Conservation (phyloP, 441 rosid genomes). For the Eruca vesicaria region DNA sequence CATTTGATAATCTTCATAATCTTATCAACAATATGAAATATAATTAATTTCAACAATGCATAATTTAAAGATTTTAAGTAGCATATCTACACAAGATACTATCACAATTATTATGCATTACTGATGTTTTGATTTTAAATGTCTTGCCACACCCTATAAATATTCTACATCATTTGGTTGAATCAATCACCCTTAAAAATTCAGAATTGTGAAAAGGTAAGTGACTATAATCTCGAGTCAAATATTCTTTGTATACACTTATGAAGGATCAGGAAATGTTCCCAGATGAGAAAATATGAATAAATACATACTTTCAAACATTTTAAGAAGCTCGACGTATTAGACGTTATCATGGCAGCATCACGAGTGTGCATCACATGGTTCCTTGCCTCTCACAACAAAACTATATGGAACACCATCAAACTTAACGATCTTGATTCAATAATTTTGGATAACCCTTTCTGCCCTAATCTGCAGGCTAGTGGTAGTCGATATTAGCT, state of each 20-base stretch:
- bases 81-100: neutral
- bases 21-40: too few relatives aligned
- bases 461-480: neutral
- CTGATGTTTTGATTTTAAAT: neutral
- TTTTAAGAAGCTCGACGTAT: neutral
- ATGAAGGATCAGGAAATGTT: neutral
- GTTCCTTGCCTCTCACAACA: constrained; percentile 22
- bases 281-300: neutral
- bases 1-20: too few relatives aligned
- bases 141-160: neutral
- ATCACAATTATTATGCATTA: neutral
- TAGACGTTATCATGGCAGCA: constrained; percentile 6
- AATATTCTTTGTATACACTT: neutral
- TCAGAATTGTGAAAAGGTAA: neutral
- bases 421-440: neutral
- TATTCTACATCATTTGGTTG: neutral
- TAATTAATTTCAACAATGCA: neutral
- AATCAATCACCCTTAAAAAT: neutral
- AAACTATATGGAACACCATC: neutral
- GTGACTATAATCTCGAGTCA: neutral
- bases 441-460: neutral
- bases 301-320: neutral
- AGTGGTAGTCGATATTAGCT: neutral
- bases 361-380: constrained; percentile 14
- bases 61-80: neutral